These are phyloP conservation scores for Monosporascus sp. DNA, from an alignment of 2,329 filamentous ascomycete species.

Conservation along the genomic window DNA sequence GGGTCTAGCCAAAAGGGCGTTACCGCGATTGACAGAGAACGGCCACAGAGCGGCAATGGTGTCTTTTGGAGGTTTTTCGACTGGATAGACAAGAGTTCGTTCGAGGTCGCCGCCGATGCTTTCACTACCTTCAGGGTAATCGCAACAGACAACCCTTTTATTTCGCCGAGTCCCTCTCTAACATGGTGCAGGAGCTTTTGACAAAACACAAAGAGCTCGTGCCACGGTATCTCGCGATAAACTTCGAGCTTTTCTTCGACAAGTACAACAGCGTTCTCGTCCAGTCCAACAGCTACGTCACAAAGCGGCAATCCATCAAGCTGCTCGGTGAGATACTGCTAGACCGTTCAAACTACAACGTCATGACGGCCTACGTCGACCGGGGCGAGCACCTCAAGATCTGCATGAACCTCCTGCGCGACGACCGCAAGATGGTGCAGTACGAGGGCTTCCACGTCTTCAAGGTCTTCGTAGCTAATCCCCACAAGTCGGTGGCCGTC, in stretches of 20 bases:
- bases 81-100: slow-evolving; percentile 95
- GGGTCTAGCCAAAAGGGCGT: slow-evolving; percentile 73
- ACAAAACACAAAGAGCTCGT: slow-evolving; percentile 92
- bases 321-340: slow-evolving; percentile 90
- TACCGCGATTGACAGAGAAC: slow-evolving; percentile 69
- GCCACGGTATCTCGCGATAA: slow-evolving; percentile 78
- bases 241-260: slow-evolving; percentile 90
- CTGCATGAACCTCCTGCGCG: slow-evolving; percentile 93
- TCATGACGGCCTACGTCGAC: slow-evolving; percentile 97
- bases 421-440: slow-evolving; percentile 98
- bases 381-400: slow-evolving; percentile 94
- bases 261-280: slow-evolving; percentile 85
- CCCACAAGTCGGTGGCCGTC: slow-evolving; percentile 94
- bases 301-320: slow-evolving; percentile 97
- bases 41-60: slow-evolving; percentile 71
- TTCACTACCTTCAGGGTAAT: slow-evolving; percentile 91
- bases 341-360: slow-evolving; percentile 92
- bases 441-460: slow-evolving; percentile 99
- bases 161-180: slow-evolving; percentile 8
- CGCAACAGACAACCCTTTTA: neutral
- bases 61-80: slow-evolving; percentile 97
- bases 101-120: slow-evolving; percentile 94
- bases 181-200: slow-evolving; percentile 66
- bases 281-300: slow-evolving; percentile 93
- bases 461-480: slow-evolving; percentile 98